phyloP scores from a whole-genome alignment of 2,329 filamentous ascomycete genomes.

The Aureobasidium mangrovei region DNA sequence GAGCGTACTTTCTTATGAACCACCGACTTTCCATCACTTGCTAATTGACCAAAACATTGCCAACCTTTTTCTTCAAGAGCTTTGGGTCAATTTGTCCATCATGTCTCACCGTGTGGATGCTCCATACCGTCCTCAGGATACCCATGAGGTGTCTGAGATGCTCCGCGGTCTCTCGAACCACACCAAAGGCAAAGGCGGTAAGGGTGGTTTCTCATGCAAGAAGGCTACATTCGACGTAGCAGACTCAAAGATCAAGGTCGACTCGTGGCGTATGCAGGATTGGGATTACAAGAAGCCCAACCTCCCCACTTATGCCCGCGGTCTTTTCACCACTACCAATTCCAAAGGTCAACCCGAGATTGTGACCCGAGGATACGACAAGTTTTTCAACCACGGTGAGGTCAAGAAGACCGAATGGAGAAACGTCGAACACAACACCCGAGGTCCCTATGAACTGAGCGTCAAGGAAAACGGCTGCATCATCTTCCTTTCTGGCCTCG shows the following conservation, averaged over 20 bases:
- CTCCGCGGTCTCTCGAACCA: conserved; percentile 56
- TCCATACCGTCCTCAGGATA: conserved; percentile 62
- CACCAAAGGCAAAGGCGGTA: conserved; percentile 42
- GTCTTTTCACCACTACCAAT: conserved; percentile 78
- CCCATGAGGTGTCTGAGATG: conserved; percentile 56
- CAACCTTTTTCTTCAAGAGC: neutral
- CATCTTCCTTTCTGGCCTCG: conserved; percentile 88
- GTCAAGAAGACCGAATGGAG: conserved; percentile 73
- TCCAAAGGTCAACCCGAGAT: conserved; percentile 63
- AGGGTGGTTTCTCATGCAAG: conserved; percentile 61
- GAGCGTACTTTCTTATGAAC: neutral
- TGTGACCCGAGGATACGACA: conserved; percentile 85
- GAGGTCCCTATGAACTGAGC: conserved; percentile 87
- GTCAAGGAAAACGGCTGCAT: conserved; percentile 99
- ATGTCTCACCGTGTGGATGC: conserved; percentile 47
- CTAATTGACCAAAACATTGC: too few relatives aligned
- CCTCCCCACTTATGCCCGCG: conserved; percentile 85
- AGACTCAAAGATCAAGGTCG: conserved; percentile 59
- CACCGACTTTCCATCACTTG: conserved; percentile 1
- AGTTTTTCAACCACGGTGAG: conserved; percentile 94
- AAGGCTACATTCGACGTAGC: conserved; percentile 68
- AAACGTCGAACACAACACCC: conserved; percentile 65
- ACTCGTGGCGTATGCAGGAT: conserved; percentile 90
- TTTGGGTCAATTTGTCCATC: conserved; percentile 9
- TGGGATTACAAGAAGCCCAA: conserved; percentile 88